Evolutionary conservation across 306 rosid genomes (phyloP).

Genomic region (Vigna angularis): DNA sequence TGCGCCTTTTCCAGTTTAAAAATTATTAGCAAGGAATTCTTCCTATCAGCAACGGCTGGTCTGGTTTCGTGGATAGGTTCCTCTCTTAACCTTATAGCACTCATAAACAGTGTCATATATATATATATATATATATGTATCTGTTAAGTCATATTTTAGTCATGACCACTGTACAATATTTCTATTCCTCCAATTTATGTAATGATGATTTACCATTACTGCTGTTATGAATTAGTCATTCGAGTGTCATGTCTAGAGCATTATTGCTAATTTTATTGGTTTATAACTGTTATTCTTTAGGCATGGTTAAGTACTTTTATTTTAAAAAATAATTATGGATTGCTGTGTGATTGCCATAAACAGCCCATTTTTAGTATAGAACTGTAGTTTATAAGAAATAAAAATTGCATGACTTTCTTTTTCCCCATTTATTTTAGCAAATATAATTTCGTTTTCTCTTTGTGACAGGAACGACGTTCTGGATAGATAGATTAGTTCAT

Average conservation of each 20-base stretch:
- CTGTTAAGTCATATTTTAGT: neutral
- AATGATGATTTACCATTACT: conserved; percentile 1
- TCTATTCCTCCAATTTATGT: neutral
- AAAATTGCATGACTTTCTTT: conserved; percentile 2
- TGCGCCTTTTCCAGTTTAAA: conserved; percentile 60
- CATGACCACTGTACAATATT: neutral
- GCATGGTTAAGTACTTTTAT: neutral
- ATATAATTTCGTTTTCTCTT: conserved; percentile 16
- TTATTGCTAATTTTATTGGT: neutral
- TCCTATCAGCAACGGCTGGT: conserved; percentile 74
- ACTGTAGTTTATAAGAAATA: neutral
- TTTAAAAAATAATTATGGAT: neutral
- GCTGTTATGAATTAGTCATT: neutral
- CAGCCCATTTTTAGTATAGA: conserved; percentile 12
- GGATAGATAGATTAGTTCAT: conserved; percentile 58
- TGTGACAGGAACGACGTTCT: conserved; percentile 51
- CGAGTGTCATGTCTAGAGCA: conserved; percentile 17
- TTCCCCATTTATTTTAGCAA: neutral
- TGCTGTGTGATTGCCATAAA: conserved; percentile 2
- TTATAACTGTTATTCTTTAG: neutral
- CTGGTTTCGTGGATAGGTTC: conserved; percentile 78
- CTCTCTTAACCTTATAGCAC: conserved; percentile 29
- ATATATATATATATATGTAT: neutral
- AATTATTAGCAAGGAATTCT: conserved; percentile 73
- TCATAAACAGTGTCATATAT: neutral